Base-by-base conservation (phyloP, 208 protist species). In the Phytomonas francai region DNA sequence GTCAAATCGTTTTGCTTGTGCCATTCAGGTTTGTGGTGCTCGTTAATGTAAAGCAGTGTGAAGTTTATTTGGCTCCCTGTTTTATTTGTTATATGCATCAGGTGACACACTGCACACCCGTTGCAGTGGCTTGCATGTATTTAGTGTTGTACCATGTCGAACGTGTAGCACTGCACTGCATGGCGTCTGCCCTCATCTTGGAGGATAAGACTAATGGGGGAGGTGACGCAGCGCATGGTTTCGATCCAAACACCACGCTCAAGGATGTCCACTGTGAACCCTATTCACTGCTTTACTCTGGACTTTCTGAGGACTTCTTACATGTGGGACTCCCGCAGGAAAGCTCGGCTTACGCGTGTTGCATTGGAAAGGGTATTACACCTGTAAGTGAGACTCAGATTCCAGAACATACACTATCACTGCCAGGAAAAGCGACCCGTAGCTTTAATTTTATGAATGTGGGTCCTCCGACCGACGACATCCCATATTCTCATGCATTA, bases 21-120 rank as follows among this genome's bases (percentile, higher is more conserved):
- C 62, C 71, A 14, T 89, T 91, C 67, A 76, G 77, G 34, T 87
- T 80, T 69, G 63, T 94, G 2, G 73, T 91, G 1, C 61, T 94
- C 32, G 65, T 67, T 22, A 77, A 83, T 67, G 57, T 91, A 56
- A 31, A 45, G 31, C 59, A 73, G 32, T 90, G 81, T 64, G 67
- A 84, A 39, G 45, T 94, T 19, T 62, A 77, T n/a, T 67, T 91
- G 8, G 85, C 79, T 30, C 81, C 88, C 14, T 89, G 79, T 70
- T 80, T 79, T 51, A 69, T 58, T 30, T 85, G 76, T 66, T 76
- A 81, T 31, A 67, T 83, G 65, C 76, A 73, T 19, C 54, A 85
- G 7, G 77, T 91, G 58, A 64, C 39, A 12, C 49, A 80, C 39
- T 90, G 78, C 59, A 63, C 63, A 16, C 30, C 71, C 16, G 31